Base-by-base conservation (phyloP, 495 filamentous ascomycete species). In the Talaromyces adpressus region DNA sequence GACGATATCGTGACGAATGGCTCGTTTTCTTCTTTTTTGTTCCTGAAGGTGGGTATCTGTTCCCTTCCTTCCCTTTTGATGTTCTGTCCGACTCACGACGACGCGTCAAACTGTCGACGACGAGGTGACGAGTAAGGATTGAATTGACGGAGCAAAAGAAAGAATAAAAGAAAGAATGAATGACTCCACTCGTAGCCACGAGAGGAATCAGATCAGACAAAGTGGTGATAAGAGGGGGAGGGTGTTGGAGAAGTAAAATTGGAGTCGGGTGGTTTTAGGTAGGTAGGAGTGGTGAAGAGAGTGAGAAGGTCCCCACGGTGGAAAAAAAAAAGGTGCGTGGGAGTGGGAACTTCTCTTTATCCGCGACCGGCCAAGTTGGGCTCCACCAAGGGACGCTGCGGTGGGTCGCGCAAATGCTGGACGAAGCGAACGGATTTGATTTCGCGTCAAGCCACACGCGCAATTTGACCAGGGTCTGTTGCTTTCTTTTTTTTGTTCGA, bases 311-410 rank as follows among this genome's bases (percentile, higher is more conserved):
- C 56, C 56, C 56, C 56, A 58, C 56, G 56, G 56, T 58, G 56
- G 56, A 61, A 61, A 61, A 59, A 34, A 61, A 61, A 61, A 61
- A 29, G 29, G 30, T 25, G 39, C 25, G 59, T 27, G 59, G 45
- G 70, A 73, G 74, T 76, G 74, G 73, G 72, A 78, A 75, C 71
- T 72, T 72, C 66, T 73, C 72, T 72, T 75, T 76, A 77, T 76
- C 77, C 75, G 76, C 77, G 59, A 45, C 59, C 59, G 45, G 36
- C 8, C 59, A 49, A 61, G 39, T 8, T 61, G 9, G 27, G 45
- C 59, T 47, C 39, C 36, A 25, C 59, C 18, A 18, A 32, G 57
- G 12, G 23, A 58, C 16, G 23, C 25, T 30, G 18, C 20, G 18
- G 23, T 29, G 54, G 54, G 54, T 57, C 54, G 16, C 23, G 16